Evolutionary conservation across 2,329 filamentous ascomycete species (phyloP), one percentile per base, ranked within the genome.

Genomic region (Epicoccum nigrum): DNA sequence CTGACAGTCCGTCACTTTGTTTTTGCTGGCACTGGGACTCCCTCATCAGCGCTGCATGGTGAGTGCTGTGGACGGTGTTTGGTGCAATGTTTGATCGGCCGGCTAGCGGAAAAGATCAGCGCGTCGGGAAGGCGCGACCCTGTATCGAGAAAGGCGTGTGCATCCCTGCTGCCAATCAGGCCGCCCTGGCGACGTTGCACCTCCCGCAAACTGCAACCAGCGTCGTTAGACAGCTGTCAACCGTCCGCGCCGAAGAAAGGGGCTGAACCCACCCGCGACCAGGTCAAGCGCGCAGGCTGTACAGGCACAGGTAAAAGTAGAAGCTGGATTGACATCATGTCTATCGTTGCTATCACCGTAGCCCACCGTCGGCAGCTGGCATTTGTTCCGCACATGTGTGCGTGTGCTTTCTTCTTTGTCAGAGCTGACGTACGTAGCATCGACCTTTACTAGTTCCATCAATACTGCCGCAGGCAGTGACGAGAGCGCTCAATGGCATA

Each of bases 151-250:
- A 55, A 62, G 56, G 62, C 34, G 58, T 53, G n/a, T 38, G 15
- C 28, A 68, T 57, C 67, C 68, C 63, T 66, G 63, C 47, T 51
- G 67, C 62, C 61, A 65, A 70, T 71, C 67, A 67, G 39, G 47
- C 33, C 21, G 28, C 49, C 40, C 27, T 37, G 52, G 34, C 58
- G 44, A 56, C 54, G 57, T 67, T 57, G 55, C 57, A 64, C 64
- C 53, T 68, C 63, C 48, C 60, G 56, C 52, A 60, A 63, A 59
- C 45, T 59, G 63, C 60, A 63, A 48, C 51, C 58, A 58, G 57
- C 56, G 40, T 39, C 40, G 39, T 45, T 54, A 56, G 45, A 43
- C 57, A 64, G 54, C 62, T 69, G 66, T 69, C 66, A 69, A 50
- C 56, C 54, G 54, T 55, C 55, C 53, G 51, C 55, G 44, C 46